These are phyloP conservation scores for Fusarium albidum DNA, from an alignment of 2,329 filamentous ascomycete genomes.

Conservation along the genomic window DNA sequence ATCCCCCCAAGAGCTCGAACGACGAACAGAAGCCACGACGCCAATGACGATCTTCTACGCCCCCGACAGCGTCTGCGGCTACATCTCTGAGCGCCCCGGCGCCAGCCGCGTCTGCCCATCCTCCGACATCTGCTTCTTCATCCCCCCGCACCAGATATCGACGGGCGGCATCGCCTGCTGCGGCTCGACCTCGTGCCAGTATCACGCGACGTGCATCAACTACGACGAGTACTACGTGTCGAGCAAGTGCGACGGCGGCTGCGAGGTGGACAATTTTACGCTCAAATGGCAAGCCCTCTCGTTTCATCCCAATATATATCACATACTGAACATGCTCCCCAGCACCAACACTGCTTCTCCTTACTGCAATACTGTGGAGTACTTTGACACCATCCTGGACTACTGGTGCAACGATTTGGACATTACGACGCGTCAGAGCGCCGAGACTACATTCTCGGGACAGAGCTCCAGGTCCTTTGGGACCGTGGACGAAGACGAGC, in stretches of 20 bases:
- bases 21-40: constrained; percentile 1
- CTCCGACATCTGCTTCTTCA: constrained; percentile 6
- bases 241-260: constrained; percentile 17
- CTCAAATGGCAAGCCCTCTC: constrained; percentile 16
- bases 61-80: constrained; percentile 17
- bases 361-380: constrained; percentile 20
- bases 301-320: too few relatives aligned
- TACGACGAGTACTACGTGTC: constrained; percentile 19
- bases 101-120: constrained; percentile 12
- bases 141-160: background rate
- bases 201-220: constrained; percentile 14
- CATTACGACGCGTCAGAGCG: constrained; percentile 17
- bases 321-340: too few relatives aligned
- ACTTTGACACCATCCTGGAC: constrained; percentile 8
- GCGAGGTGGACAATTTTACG: constrained; percentile 21
- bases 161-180: constrained; percentile 16
- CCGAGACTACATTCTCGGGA: constrained; percentile 14
- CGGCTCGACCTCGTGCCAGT: constrained; percentile 3
- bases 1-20: constrained; percentile 2
- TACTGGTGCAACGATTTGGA: constrained; percentile 25
- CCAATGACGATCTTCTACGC: background rate
- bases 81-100: constrained; percentile 14
- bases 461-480: constrained; percentile 3
- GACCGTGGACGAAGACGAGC: constrained; percentile 9
- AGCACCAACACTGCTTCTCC: constrained; percentile 8